These are phyloP conservation scores for Pseudogymnoascus sp. DNA, from an alignment of 2,329 filamentous ascomycete species.

Conservation along the genomic window DNA sequence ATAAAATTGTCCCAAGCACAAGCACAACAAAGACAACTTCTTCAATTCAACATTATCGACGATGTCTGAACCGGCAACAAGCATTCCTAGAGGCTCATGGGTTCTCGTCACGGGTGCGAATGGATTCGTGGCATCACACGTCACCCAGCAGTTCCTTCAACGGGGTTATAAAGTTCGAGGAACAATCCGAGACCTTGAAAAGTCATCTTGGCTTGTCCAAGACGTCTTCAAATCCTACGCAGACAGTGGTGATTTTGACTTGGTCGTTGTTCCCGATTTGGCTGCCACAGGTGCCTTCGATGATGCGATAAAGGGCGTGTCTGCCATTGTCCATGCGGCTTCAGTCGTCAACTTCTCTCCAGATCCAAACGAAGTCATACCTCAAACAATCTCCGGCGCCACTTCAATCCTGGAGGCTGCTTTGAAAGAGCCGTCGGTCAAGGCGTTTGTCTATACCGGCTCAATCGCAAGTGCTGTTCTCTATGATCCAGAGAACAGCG, in stretches of 20 bases:
- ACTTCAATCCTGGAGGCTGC: slow-evolving; percentile 36
- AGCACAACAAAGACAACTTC: not conserved
- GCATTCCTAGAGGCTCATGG: slow-evolving; percentile 25
- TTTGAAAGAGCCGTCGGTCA: slow-evolving; percentile 33
- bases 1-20: not conserved
- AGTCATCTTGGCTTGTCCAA: slow-evolving; percentile 31
- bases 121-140: slow-evolving; percentile 39
- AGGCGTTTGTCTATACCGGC: slow-evolving; percentile 27
- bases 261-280: slow-evolving; percentile 34
- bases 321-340: slow-evolving; percentile 40
- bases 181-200: slow-evolving; percentile 33
- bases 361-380: slow-evolving; percentile 38
- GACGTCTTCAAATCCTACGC: slow-evolving; percentile 27
- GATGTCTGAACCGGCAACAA: not conserved
- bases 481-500: not conserved
- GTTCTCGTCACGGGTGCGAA: slow-evolving; percentile 42
- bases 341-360: slow-evolving; percentile 33
- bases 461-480: slow-evolving; percentile 16
- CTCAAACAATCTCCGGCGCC: slow-evolving; percentile 30
- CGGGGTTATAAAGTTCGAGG: slow-evolving; percentile 38
- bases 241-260: slow-evolving; percentile 29
- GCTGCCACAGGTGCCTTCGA: slow-evolving; percentile 32
- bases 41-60: not conserved
- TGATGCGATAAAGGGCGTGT: slow-evolving; percentile 34
- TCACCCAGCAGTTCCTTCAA: slow-evolving; percentile 34